These are phyloP conservation scores for Yueomyces sp. DNA, from an alignment of 1,139 yeast species.

Conservation along the genomic window DNA sequence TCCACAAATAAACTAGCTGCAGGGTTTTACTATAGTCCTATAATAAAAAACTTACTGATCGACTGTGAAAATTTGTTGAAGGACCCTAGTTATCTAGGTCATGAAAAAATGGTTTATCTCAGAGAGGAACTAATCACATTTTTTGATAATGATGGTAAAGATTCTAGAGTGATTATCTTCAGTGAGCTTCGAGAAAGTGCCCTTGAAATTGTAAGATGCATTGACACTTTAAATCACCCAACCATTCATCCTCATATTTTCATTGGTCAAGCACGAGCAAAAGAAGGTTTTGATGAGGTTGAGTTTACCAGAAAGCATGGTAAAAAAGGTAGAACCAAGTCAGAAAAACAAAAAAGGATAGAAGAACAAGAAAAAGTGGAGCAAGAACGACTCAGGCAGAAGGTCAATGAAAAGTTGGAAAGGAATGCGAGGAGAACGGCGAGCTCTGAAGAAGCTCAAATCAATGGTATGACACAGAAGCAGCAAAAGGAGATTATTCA, in stretches of 20 bases:
- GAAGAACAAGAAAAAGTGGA: constrained; percentile 21
- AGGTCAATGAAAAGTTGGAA: constrained; percentile 22
- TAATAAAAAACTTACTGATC: constrained; percentile 33
- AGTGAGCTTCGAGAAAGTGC: constrained; percentile 88
- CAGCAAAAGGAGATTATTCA: constrained; percentile 60
- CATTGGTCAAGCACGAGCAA: constrained; percentile 67
- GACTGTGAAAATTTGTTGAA: constrained; percentile 33
- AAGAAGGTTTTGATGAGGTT: constrained; percentile 50
- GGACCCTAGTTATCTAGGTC: constrained; percentile 42
- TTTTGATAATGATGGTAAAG: constrained; percentile 30
- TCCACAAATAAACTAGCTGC: constrained; percentile 47
- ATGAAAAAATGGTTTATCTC: constrained; percentile 59
- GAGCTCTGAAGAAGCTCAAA: constrained; percentile 32
- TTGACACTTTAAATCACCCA: constrained; percentile 34
- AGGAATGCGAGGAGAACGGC: constrained; percentile 28
- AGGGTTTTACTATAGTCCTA: constrained; percentile 41
- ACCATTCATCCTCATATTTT: constrained; percentile 68
- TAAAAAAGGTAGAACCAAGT: constrained; percentile 30
- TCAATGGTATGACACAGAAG: constrained; percentile 53
- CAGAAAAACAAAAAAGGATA: constrained; percentile 23
- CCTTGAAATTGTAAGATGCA: constrained; percentile 60
- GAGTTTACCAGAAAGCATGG: constrained; percentile 30
- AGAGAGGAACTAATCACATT: constrained; percentile 46
- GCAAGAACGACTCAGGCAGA: constrained; percentile 5
- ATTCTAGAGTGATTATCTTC: constrained; percentile 72